Conservation (phyloP, 345 rosid genomes). For the Arabis alpina region DNA sequence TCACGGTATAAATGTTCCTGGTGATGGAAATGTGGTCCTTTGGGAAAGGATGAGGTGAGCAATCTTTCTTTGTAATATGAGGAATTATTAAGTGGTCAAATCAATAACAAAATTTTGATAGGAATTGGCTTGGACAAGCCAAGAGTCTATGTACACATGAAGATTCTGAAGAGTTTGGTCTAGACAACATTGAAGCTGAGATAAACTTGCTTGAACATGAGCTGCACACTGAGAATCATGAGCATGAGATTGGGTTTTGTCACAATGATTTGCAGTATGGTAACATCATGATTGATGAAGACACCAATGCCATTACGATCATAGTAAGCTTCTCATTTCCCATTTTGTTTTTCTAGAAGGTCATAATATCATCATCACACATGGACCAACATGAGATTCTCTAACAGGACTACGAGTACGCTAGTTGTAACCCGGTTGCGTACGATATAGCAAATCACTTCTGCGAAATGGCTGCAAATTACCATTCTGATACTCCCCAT, state of each 20-base stretch:
- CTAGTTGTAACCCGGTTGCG: slow-evolving; percentile 81
- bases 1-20: slow-evolving; percentile 70
- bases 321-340: slow-evolving; percentile 56
- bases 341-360: not conserved
- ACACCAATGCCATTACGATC: slow-evolving; percentile 65
- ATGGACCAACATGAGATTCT: slow-evolving; percentile 19
- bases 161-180: slow-evolving; percentile 57
- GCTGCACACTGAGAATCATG: slow-evolving; percentile 32
- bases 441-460: slow-evolving; percentile 93
- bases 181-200: slow-evolving; percentile 64
- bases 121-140: slow-evolving; percentile 69
- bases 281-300: slow-evolving; percentile 91
- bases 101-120: slow-evolving; percentile 26
- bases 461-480: slow-evolving; percentile 88
- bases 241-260: slow-evolving; percentile 76
- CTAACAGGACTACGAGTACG: slow-evolving; percentile 82
- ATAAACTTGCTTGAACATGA: slow-evolving; percentile 58
- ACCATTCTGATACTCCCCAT: slow-evolving; percentile 87
- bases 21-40: slow-evolving; percentile 51
- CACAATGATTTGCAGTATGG: slow-evolving; percentile 96
- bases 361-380: slow-evolving; percentile 4
- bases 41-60: slow-evolving; percentile 76
- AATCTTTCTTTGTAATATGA: not conserved
- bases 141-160: slow-evolving; percentile 56
- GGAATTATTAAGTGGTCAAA: not conserved